Evolutionary conservation across 2,329 filamentous ascomycete species (phyloP).

Genomic region (Botrytis aclada): DNA sequence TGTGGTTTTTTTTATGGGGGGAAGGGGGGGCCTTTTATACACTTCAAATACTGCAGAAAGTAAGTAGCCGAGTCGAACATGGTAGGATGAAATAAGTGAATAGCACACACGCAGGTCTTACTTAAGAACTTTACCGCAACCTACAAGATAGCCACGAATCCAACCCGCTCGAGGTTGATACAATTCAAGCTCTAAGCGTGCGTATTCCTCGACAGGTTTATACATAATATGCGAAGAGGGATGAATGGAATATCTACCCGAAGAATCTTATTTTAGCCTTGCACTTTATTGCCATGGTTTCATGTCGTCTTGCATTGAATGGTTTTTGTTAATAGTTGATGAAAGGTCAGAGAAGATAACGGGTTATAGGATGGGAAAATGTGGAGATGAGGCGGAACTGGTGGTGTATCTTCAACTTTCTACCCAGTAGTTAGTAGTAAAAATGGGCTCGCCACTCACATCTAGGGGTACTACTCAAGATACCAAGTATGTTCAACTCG

Average conservation of each 20-base stretch:
- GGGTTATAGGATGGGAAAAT: neutral
- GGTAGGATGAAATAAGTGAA: neutral
- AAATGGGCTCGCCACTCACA: neutral
- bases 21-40: too few species aligned
- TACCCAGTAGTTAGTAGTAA: neutral
- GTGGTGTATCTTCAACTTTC: too few species aligned
- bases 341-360: neutral
- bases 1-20: too few species aligned
- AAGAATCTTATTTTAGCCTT: neutral
- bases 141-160: neutral
- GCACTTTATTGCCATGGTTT: neutral
- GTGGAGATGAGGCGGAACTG: fast-evolving
- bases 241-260: neutral
- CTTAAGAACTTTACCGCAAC: neutral
- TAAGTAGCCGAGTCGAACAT: too few species aligned
- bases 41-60: too few species aligned
- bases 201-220: neutral
- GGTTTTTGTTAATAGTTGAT: neutral
- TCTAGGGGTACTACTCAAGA: neutral
- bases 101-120: neutral
- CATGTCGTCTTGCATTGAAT: fast-evolving
- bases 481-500: neutral
- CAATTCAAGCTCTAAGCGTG: too few species aligned
- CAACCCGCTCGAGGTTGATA: fast-evolving
- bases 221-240: neutral